Conservation (phyloP, 108 stramenopile genomes). For the Cyclotella choctawhatcheeana region DNA sequence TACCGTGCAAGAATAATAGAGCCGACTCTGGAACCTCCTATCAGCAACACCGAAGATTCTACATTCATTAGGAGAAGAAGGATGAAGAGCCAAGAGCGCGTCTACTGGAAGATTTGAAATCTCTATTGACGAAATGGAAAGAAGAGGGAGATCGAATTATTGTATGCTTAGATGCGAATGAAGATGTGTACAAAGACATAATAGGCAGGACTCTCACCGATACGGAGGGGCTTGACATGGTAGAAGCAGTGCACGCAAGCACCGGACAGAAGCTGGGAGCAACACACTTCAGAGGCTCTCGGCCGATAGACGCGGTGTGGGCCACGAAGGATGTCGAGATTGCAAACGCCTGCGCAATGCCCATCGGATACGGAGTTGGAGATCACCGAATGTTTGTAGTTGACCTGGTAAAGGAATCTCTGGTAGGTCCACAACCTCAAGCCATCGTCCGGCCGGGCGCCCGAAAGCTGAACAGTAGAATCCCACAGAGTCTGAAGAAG, state of each 20-base stretch:
- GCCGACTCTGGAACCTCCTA: not conserved
- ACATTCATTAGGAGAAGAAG: not conserved
- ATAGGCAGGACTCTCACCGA: constrained; percentile 3
- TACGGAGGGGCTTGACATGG: not conserved
- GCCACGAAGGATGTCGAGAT: not conserved
- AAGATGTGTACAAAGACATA: constrained; percentile 3
- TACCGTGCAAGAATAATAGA: not conserved
- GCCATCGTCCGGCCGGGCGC: not conserved
- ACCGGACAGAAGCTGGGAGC: constrained; percentile 9
- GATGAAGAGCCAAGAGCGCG: not conserved
- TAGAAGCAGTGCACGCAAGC: constrained; percentile 4
- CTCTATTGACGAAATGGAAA: not conserved
- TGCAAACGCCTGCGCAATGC: not conserved
- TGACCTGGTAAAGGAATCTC: not conserved
- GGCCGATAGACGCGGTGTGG: constrained; percentile 18
- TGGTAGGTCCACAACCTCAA: not conserved
- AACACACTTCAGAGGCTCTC: constrained; percentile 10
- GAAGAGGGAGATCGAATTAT: constrained; percentile 10
- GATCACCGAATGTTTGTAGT: constrained; percentile 24
- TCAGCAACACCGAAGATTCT: constrained; percentile 5
- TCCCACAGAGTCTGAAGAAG: not conserved
- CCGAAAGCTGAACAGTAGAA: not conserved
- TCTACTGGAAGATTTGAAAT: not conserved
- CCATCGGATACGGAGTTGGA: constrained; percentile 6
- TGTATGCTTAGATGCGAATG: constrained; percentile 12